Conservation (phyloP, 2,329 filamentous ascomycete genomes). For the Tolypocladium paradoxum region DNA sequence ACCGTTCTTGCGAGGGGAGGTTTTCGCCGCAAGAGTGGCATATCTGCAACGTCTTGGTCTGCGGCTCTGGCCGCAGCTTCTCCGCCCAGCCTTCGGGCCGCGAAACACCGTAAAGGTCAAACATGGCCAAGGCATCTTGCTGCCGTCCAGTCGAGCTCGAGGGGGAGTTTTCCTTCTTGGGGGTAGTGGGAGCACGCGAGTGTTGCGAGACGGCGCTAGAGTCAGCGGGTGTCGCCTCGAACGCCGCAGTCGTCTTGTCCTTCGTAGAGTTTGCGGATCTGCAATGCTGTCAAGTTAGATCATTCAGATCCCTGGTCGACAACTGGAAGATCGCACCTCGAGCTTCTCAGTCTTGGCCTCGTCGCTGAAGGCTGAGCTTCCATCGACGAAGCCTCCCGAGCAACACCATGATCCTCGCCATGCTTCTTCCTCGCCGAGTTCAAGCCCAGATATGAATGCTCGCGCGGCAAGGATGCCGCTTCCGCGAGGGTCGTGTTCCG, state of each 20-base stretch:
- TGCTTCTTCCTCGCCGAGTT: not conserved
- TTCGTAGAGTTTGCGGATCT: not conserved
- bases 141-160: conserved; percentile 24
- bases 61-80: conserved; percentile 8
- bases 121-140: conserved; percentile 34
- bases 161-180: conserved; percentile 2
- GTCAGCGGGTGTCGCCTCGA: not conserved
- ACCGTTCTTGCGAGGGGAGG: conserved; percentile 27
- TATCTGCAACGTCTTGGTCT: conserved; percentile 20
- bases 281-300: not conserved
- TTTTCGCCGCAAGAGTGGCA: conserved; percentile 40
- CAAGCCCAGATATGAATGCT: not conserved
- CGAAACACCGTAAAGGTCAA: conserved; percentile 34
- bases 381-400: conserved; percentile 1
- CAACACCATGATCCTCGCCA: conserved; percentile 1
- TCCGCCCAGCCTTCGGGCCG: conserved; percentile 33
- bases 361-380: too few species aligned
- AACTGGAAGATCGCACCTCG: not conserved
- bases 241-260: not conserved
- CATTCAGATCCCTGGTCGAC: not conserved
- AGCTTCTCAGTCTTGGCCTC: conserved; percentile 2
- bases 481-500: conserved; percentile 7
- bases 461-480: conserved; percentile 1
- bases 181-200: not conserved
- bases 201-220: not conserved